Conservation (phyloP, 164 flowering plant species). For the Kingdonia uniflora region DNA sequence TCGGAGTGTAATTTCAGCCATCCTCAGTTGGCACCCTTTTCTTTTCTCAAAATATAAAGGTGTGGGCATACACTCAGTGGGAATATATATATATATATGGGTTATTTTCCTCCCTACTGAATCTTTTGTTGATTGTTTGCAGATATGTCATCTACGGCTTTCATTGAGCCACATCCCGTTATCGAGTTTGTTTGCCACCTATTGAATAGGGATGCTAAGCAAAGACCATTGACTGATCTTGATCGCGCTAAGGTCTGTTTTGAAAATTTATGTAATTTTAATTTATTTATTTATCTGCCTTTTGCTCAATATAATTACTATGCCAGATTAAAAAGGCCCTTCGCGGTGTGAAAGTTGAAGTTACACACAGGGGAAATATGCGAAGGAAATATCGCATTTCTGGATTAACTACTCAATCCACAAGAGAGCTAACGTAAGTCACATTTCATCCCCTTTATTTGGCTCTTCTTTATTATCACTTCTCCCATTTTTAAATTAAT, state of each 20-base stretch:
- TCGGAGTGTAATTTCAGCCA: no score
- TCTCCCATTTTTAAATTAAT: background rate
- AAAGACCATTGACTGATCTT: conserved; percentile 77
- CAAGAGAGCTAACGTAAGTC: conserved; percentile 71
- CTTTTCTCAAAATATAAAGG: no score
- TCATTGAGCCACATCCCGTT: conserved; percentile 91
- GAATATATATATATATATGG: no score
- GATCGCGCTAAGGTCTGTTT: conserved; percentile 74
- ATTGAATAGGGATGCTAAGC: conserved; percentile 58
- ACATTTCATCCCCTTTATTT: background rate
- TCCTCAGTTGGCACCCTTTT: no score
- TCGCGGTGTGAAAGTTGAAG: conserved; percentile 79
- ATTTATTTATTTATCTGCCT: background rate
- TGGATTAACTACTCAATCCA: conserved; percentile 68
- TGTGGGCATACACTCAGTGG: no score
- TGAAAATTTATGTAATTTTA: background rate
- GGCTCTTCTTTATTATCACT: background rate
- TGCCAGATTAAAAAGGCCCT: conserved; percentile 73
- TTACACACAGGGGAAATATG: conserved; percentile 71
- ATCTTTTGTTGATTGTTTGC: conserved; percentile 11
- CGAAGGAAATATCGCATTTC: conserved; percentile 78
- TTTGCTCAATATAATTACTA: background rate
- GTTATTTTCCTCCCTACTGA: no score
- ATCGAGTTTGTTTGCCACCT: conserved; percentile 76
- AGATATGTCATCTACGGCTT: conserved; percentile 97